Evolutionary conservation across 495 filamentous ascomycete species (phyloP), one percentile per base, ranked within the genome.

Genomic region (Glutinoglossum americanum): DNA sequence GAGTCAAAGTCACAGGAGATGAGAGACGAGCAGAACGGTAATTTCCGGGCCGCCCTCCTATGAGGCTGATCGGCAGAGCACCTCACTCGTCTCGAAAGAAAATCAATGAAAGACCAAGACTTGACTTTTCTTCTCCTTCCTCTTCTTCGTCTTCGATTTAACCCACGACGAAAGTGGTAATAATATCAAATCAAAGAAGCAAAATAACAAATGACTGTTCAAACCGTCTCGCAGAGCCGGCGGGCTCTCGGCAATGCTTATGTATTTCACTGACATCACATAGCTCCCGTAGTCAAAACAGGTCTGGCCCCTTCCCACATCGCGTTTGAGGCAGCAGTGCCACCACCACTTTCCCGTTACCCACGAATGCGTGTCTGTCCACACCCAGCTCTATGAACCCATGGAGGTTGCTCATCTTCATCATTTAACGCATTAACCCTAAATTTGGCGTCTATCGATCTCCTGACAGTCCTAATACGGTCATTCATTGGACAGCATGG

Each of bases 31-130:
- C 9, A 3, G 25, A 1, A 13, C 49, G 49, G 49, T 53, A 53
- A 53, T 53, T 53, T 53, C 49, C 49, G 49, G 49, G 49, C 49
- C 49, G 49, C 41, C 3, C 41, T 53, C 23, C 49, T 53, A 30
- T 53, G 49, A 53, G 49, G 49, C 49, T 53, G 49, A 53, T 53
- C 49, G 47, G 15, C 47, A 3, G 2, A 15, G 13, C 37, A 41
- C 15, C n/a, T 19, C 10, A 41, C 37, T 41, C 37, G 30, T 41
- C 37, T 41, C 37, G 30, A 33, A 9, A 9, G n/a, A n/a, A n/a
- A n/a, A n/a, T n/a, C n/a, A 33, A 3, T 9, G 9, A 3, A 33
- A 15, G 15, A n/a, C 47, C 47, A 49, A 49, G 47, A 33, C 30
- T 2, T 11, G 10, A 13, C 37, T 21, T 23, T 41, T 17, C 15